Conservation (phyloP, 2,329 filamentous ascomycete genomes). For the Periconia sp. region DNA sequence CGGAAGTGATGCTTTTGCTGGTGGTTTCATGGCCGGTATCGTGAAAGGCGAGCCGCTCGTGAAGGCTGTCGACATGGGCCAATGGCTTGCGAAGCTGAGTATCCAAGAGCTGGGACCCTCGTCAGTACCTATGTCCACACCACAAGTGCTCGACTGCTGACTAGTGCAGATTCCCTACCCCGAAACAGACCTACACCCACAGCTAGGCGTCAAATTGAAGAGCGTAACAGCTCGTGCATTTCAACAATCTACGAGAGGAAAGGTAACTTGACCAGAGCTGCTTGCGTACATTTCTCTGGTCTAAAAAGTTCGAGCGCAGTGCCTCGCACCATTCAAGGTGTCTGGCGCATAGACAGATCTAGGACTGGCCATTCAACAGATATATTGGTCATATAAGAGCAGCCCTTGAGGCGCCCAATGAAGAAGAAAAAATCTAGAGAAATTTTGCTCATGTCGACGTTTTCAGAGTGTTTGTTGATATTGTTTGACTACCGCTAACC, state of each 20-base stretch:
- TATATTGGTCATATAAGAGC: too few relatives aligned
- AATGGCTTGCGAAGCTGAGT: slow-evolving; percentile 94
- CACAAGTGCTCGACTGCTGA: too few relatives aligned
- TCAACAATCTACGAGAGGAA: slow-evolving; percentile 47
- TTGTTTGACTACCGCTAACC: too few relatives aligned
- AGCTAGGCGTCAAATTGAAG: slow-evolving; percentile 36
- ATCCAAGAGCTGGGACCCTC: slow-evolving; percentile 95
- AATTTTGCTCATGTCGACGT: too few relatives aligned
- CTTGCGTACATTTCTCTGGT: slow-evolving; percentile 4
- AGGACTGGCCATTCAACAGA: slow-evolving; percentile 6
- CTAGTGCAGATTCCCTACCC: slow-evolving; percentile 35
- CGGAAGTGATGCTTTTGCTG: slow-evolving; percentile 86
- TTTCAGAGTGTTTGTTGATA: too few relatives aligned
- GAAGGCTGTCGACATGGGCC: slow-evolving; percentile 84
- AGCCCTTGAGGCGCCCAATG: too few relatives aligned
- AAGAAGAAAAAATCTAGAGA: too few relatives aligned
- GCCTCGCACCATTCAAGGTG: neutral
- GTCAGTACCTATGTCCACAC: slow-evolving; percentile 58
- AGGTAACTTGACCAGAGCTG: slow-evolving; percentile 1
- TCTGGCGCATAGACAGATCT: slow-evolving; percentile 2
- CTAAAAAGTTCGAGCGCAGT: too few relatives aligned
- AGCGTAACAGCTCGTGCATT: slow-evolving; percentile 47
- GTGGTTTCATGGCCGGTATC: slow-evolving; percentile 88
- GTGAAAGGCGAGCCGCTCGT: slow-evolving; percentile 83
- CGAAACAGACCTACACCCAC: slow-evolving; percentile 48